Conservation (phyloP, 768 basidiomycete genomes). For the Gloeopeniophorella convolvens region DNA sequence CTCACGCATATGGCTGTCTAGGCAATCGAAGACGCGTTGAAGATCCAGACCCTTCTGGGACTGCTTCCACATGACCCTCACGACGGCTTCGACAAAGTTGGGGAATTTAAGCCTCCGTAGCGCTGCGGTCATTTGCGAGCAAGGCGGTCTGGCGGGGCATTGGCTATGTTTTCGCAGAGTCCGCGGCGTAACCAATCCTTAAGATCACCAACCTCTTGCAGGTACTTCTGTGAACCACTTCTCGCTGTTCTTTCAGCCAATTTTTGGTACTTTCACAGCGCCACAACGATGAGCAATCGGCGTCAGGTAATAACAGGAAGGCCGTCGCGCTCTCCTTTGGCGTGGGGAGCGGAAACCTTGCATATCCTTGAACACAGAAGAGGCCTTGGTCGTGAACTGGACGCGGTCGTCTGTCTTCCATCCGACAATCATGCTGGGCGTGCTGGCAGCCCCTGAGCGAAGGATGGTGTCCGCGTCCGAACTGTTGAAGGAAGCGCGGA, state of each 20-base stretch:
- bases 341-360: too few relatives aligned
- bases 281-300: too few relatives aligned
- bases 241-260: background rate
- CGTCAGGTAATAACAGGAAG: too few relatives aligned
- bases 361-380: slow-evolving; percentile 5
- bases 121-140: too few relatives aligned
- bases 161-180: background rate
- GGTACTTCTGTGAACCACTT: background rate
- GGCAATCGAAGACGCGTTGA: slow-evolving; percentile 1
- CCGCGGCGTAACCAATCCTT: background rate
- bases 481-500: slow-evolving; percentile 41
- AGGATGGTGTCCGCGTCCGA: slow-evolving; percentile 30
- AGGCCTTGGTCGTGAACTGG: slow-evolving; percentile 9
- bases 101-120: background rate
- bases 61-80: background rate
- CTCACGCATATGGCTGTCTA: background rate
- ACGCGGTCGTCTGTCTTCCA: background rate
- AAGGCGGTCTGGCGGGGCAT: too few relatives aligned
- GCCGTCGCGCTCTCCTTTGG: too few relatives aligned
- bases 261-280: slow-evolving; percentile 1
- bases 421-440: background rate
- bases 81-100: background rate
- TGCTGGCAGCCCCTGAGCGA: background rate
- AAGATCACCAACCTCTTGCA: slow-evolving; percentile 2
- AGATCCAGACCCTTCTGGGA: too few relatives aligned